phyloP scores from a whole-genome alignment of 164 flowering plant species.

The Euptelea pleiosperma region DNA sequence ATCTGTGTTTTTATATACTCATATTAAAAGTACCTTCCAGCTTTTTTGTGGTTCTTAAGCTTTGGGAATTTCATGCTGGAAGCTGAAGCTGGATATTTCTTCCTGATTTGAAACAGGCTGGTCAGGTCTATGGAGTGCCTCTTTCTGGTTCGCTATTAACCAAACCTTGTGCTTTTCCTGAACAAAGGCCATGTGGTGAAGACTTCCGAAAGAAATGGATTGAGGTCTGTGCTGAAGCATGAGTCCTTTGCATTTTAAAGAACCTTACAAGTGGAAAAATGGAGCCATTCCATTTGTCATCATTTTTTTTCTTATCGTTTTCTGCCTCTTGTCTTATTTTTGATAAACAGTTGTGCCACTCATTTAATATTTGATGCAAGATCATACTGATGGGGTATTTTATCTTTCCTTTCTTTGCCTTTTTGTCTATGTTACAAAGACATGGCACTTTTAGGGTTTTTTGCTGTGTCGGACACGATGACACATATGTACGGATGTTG shows the following conservation, averaged over 20 bases:
- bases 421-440: too few species aligned
- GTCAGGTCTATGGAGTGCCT: slow-evolving; percentile 96
- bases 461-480: too few species aligned
- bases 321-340: not conserved
- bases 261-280: not conserved
- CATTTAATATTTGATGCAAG: not conserved
- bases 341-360: not conserved
- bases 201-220: slow-evolving; percentile 91
- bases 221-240: slow-evolving; percentile 52
- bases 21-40: not conserved
- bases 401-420: too few species aligned
- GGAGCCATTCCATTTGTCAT: not conserved
- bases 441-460: too few species aligned
- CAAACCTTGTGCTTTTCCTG: slow-evolving; percentile 80
- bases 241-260: not conserved
- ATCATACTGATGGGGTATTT: not conserved
- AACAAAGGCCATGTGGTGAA: slow-evolving; percentile 74
- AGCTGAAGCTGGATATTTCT: slow-evolving; percentile 15
- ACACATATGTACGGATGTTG: too few species aligned
- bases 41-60: not conserved
- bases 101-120: slow-evolving; percentile 60
- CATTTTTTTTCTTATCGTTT: not conserved
- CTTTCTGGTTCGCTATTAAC: slow-evolving; percentile 66
- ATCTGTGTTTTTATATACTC: too few species aligned
- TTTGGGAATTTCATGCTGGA: not conserved